These are phyloP conservation scores for Chrysoporthe austroafricana DNA, from an alignment of 2,329 filamentous ascomycete genomes.

Conservation along the genomic window DNA sequence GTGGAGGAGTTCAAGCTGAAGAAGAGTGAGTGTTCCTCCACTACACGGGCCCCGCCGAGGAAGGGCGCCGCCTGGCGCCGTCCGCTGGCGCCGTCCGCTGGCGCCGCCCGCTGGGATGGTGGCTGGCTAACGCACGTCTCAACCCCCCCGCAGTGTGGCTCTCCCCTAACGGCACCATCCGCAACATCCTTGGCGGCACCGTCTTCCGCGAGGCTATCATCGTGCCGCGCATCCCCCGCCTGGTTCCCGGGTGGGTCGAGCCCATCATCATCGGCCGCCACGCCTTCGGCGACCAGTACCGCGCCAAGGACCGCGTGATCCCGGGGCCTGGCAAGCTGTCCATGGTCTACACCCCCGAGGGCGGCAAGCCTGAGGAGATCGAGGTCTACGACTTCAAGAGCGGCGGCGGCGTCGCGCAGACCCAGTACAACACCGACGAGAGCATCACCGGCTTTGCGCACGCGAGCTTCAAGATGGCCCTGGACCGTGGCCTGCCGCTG, in stretches of 20 bases:
- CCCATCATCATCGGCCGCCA: conserved; percentile 99
- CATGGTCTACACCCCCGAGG: conserved; percentile 90
- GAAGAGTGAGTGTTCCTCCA: conserved; percentile 70
- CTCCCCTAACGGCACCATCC: conserved; percentile 90
- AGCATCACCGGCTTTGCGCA: conserved; percentile 95
- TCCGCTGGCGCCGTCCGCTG: neutral
- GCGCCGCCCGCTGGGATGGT: neutral
- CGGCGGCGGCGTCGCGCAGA: conserved; percentile 86
- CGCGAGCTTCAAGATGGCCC: conserved; percentile 92
- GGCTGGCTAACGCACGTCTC: conserved; percentile 9
- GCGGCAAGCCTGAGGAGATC: conserved; percentile 80
- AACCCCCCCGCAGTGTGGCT: conserved; percentile 76
- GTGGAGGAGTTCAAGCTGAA: conserved; percentile 99
- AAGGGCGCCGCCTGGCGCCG: too few species aligned
- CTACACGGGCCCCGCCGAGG: too few species aligned
- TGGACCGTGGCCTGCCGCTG: conserved; percentile 85
- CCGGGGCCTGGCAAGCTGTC: conserved; percentile 83
- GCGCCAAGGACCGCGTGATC: conserved; percentile 88
- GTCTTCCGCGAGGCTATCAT: conserved; percentile 99
- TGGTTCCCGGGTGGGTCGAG: conserved; percentile 97
- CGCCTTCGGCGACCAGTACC: conserved; percentile 98
- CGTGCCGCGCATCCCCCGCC: conserved; percentile 87
- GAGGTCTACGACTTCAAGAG: conserved; percentile 90
- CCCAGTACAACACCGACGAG: conserved; percentile 98
- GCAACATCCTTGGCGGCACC: conserved; percentile 80